Base-by-base conservation (phyloP, 352 stramenopile species). In the Globisporangium mamillatum region DNA sequence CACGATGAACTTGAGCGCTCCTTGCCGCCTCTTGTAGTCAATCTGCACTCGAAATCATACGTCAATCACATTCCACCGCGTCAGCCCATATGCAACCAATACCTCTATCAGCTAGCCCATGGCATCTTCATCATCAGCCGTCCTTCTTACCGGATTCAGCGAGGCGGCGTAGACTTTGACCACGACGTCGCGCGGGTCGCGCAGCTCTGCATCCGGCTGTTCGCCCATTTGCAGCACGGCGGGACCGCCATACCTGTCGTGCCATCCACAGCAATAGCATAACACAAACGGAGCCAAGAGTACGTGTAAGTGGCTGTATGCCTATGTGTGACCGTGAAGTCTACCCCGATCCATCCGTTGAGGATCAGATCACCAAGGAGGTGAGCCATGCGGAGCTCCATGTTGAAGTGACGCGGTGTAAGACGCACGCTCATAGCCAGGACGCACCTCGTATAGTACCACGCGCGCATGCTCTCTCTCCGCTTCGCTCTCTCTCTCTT, bases 21-120 rank as follows among this genome's bases (percentile, higher is more conserved):
- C 86, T 64, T 94, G 78, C 5, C 86, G 84, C 24, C 84, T 76
- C 73, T 94, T 94, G 75, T 91, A 94, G 73, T 94, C 86, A 41
- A 94, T 75, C 86, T 93, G 65, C n/a, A 66, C 4, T 5, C 50
- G 1, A 1, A 63, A 41, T 3, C 8, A 63, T 12, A 32, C 66
- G 60, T 67, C 52, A 12, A 41, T n/a, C 60, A 4, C 4, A 64
- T 4, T 67, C 44, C 44, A 72, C 20, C 38, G 1, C 58, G 18
- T 50, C n/a, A 48, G 25, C 44, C n/a, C 22, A 76, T 24, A n/a
- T 8, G 22, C 20, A 20, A 46, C 54, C 22, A 60, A 18, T 48
- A 24, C 18, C 65, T 38, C 34, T 16, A 20, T 5, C 14, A 60
- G 22, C 25, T 14, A 46, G 25, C 41, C 20, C 0, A 56, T 4